Percentiles rank a stretch among this genome's conserved stretches.
phyloP scores from a whole-genome alignment of 305 asterid species.

The Petunia hybrid region DNA sequence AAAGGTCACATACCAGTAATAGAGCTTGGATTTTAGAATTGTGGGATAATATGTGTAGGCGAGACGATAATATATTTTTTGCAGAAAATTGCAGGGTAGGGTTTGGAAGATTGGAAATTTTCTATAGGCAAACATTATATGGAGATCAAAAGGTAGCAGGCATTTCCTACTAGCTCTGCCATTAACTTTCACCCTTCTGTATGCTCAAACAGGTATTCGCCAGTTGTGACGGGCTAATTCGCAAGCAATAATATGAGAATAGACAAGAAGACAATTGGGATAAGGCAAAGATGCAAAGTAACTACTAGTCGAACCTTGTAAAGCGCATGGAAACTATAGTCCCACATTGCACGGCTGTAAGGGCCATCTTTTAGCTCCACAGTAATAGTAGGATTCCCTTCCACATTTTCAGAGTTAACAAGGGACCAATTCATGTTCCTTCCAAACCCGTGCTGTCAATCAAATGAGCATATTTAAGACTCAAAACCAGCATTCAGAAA shows the following conservation, averaged over 20 bases:
- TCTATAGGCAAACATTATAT: not conserved
- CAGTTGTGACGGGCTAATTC: not conserved
- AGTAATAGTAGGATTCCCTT: constrained; percentile 74
- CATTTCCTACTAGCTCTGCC: not conserved
- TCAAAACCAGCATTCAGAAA: constrained; percentile 35
- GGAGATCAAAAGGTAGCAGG: not conserved
- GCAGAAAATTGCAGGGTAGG: not conserved
- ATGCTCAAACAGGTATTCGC: constrained; percentile 14
- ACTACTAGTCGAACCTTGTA: constrained; percentile 60
- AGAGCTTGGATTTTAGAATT: not conserved
- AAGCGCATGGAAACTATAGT: constrained; percentile 83
- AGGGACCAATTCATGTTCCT: constrained; percentile 85
- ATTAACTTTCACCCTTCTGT: not conserved
- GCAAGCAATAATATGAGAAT: not conserved
- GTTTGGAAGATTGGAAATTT: not conserved
- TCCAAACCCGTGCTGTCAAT: constrained; percentile 95
- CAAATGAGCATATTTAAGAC: constrained; percentile 40
- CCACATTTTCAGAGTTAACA: constrained; percentile 70
- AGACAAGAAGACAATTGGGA: not conserved
- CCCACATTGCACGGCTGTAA: constrained; percentile 97
- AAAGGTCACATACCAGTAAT: not conserved
- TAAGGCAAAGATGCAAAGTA: constrained; percentile 18
- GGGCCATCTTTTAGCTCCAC: constrained; percentile 89
- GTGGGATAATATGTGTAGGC: not conserved
- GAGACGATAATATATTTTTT: not conserved